These are phyloP conservation scores for Turnera subulata DNA, from an alignment of 345 rosid species.

Conservation along the genomic window DNA sequence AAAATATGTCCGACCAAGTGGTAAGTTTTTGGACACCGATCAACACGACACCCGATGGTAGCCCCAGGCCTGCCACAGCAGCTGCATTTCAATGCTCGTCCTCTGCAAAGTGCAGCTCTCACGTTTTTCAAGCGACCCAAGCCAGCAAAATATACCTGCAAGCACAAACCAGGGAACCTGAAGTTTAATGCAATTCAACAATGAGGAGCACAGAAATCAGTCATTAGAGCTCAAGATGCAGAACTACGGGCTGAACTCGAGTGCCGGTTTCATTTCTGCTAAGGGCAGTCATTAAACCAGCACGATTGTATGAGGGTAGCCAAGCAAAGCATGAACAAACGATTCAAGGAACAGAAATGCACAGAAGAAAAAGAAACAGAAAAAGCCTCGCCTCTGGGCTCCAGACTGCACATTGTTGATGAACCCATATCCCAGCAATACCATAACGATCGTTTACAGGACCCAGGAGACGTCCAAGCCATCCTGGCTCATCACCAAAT, in stretches of 20 bases:
- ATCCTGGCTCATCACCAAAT: slow-evolving; percentile 86
- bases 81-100: slow-evolving; percentile 87
- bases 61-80: slow-evolving; percentile 99
- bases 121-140: slow-evolving; percentile 91
- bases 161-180: slow-evolving; percentile 16
- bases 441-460: slow-evolving; percentile 94
- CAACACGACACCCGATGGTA: slow-evolving; percentile 98
- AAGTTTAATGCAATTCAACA: slow-evolving; percentile 7
- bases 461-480: slow-evolving; percentile 96
- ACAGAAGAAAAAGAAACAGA: slow-evolving; percentile 10
- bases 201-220: slow-evolving; percentile 4
- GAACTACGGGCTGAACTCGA: too few species aligned
- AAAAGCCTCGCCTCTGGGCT: slow-evolving; percentile 80
- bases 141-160: slow-evolving; percentile 97
- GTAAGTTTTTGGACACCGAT: slow-evolving; percentile 94
- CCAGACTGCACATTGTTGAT: slow-evolving; percentile 97
- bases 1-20: slow-evolving; percentile 71
- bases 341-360: background rate
- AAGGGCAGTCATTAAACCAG: slow-evolving; percentile 2
- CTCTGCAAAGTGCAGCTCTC: slow-evolving; percentile 94
- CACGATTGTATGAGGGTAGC: too few species aligned
- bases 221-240: too few species aligned
- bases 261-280: too few species aligned
- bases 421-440: slow-evolving; percentile 98
- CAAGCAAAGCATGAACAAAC: too few species aligned